Evolutionary conservation across 768 basidiomycete species (phyloP).

Genomic region (Naganishia randhawae): DNA sequence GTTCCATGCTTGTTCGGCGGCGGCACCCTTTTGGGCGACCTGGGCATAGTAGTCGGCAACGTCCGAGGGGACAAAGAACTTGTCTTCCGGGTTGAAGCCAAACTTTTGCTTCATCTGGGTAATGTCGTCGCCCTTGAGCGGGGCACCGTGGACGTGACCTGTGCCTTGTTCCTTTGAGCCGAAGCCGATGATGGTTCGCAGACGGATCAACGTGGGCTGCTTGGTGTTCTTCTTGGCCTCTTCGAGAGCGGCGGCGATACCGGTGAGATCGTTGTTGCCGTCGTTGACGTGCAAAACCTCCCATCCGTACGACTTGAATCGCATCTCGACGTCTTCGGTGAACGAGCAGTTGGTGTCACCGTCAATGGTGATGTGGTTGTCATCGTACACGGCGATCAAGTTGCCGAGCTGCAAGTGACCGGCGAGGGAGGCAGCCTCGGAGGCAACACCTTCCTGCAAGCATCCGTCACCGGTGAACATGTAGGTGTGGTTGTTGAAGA

Average conservation of each 20-base stretch:
- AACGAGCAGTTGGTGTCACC: constrained; percentile 87
- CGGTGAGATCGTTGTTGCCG: constrained; percentile 74
- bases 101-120: constrained; percentile 75
- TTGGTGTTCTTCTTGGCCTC: constrained; percentile 68
- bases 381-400: constrained; percentile 88
- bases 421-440: constrained; percentile 84
- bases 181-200: constrained; percentile 87
- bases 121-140: constrained; percentile 89
- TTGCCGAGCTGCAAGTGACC: constrained; percentile 89
- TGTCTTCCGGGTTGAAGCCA: constrained; percentile 71
- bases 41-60: constrained; percentile 67
- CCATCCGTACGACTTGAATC: constrained; percentile 91
- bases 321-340: constrained; percentile 85
- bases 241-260: constrained; percentile 72
- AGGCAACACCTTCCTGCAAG: constrained; percentile 93
- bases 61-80: constrained; percentile 72
- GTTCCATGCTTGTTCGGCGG: constrained; percentile 71
- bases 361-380: constrained; percentile 97
- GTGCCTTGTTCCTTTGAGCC: constrained; percentile 91
- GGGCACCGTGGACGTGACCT: constrained; percentile 88
- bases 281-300: constrained; percentile 79
- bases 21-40: constrained; percentile 68
- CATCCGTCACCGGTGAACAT: constrained; percentile 93
- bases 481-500: constrained; percentile 85
- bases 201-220: constrained; percentile 81